Conservation (phyloP, 2,329 filamentous ascomycete genomes). For the Periconia digitata region DNA sequence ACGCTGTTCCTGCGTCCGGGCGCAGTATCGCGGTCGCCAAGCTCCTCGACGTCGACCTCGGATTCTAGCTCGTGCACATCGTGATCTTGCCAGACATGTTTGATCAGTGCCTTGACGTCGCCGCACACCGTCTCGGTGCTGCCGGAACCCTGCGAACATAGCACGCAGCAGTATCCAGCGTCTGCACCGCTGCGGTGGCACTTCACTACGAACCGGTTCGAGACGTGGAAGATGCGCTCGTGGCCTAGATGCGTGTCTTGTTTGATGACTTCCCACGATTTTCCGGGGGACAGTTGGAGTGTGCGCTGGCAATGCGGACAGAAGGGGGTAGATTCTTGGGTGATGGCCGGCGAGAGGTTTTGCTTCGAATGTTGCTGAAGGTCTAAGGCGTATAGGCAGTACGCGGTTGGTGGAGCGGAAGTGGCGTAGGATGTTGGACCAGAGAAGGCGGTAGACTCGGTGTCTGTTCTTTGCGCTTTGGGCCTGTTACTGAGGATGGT, state of each 20-base stretch:
- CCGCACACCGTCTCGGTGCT: slow-evolving; percentile 37
- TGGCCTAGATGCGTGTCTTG: slow-evolving; percentile 24
- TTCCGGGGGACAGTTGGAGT: slow-evolving; percentile 35
- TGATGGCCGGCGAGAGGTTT: slow-evolving; percentile 27
- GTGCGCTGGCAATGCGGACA: slow-evolving; percentile 35
- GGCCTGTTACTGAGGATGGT: slow-evolving; percentile 24
- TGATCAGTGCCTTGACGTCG: slow-evolving; percentile 39
- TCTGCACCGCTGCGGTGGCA: slow-evolving; percentile 36
- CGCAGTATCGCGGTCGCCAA: slow-evolving; percentile 18
- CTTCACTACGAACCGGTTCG: slow-evolving; percentile 41
- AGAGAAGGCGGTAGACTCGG: slow-evolving; percentile 27
- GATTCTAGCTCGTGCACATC: slow-evolving; percentile 28
- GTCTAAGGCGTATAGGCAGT: slow-evolving; percentile 35
- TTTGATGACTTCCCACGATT: slow-evolving; percentile 40
- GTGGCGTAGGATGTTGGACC: slow-evolving; percentile 23
- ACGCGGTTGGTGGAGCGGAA: slow-evolving; percentile 21
- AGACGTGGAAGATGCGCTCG: slow-evolving; percentile 34
- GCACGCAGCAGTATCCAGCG: slow-evolving; percentile 37
- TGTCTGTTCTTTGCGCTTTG: slow-evolving; percentile 18
- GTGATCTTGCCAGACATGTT: slow-evolving; percentile 40
- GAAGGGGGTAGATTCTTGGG: slow-evolving; percentile 22
- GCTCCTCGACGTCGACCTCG: slow-evolving; percentile 36
- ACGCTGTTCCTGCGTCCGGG: background rate
- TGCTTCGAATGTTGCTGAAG: slow-evolving; percentile 33
- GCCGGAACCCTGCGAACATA: slow-evolving; percentile 27